These are phyloP conservation scores for Catunica adiposa DNA, from an alignment of 2,329 filamentous ascomycete genomes.

Conservation along the genomic window DNA sequence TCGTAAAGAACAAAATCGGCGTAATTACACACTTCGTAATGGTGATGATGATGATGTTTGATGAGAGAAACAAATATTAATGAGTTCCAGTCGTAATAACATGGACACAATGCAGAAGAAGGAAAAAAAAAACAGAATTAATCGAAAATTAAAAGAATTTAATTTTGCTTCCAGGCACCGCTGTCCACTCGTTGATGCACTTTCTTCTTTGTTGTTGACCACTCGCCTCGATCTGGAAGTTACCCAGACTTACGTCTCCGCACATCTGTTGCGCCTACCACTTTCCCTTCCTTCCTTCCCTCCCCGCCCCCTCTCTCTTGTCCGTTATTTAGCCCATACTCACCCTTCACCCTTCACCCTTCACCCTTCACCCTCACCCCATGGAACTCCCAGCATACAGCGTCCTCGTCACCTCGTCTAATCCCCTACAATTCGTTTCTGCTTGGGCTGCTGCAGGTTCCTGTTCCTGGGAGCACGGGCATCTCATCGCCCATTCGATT, in stretches of 20 bases:
- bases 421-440: neutral
- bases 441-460: neutral
- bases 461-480: neutral
- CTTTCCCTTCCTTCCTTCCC: neutral
- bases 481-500: neutral
- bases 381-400: neutral
- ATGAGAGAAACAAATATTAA: neutral
- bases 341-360: too few relatives aligned
- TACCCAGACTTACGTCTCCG: too few relatives aligned
- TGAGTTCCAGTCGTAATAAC: too few relatives aligned
- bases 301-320: neutral
- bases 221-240: too few relatives aligned
- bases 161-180: neutral
- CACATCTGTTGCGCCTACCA: neutral
- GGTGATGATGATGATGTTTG: neutral
- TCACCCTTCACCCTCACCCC: too few relatives aligned
- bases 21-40: neutral
- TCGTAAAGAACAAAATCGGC: neutral
- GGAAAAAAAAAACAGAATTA: neutral
- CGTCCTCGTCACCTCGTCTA: neutral
- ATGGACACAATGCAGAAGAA: neutral
- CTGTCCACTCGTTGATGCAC: too few relatives aligned
- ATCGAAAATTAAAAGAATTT: neutral
- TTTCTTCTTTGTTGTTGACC: neutral
- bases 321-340: too few relatives aligned